Base-by-base conservation (phyloP, 2,329 filamentous ascomycete species). In the Colletotrichum ledebouriae region DNA sequence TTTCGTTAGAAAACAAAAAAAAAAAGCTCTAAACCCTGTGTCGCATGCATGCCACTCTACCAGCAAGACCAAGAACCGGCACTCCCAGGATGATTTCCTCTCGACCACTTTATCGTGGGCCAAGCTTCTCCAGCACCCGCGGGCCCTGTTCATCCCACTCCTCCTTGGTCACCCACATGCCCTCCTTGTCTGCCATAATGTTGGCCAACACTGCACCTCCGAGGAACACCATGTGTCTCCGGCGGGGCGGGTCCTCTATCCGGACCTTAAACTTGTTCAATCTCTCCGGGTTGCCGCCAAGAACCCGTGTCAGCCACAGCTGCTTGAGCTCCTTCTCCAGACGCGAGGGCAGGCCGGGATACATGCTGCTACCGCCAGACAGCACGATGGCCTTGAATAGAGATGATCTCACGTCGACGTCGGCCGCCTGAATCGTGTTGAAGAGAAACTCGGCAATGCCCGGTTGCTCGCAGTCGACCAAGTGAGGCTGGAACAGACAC, bases 291-390 rank as follows among this genome's bases (percentile, higher is more conserved):
- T 99, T 94, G 67, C 95, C 94, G 67, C 91, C 88, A 73, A 99
- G 84, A 49, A 98, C 94, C 72, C 92, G 91, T 62, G 95, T 98
- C 72, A 99, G 88, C 96, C 96, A 99, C 75, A 99, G 84, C 84
- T 99, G 96, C 87, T 99, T 99, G 75, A 99, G 84, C 82, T 99
- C 96, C 87, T 99, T 99, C 84, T 99, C 96, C 81, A 99, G 83
- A 72, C 96, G 89, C 70, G 94, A 97, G 5, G 96, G 96, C 73
- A 99, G 86, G 69, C 96, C 96, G 0, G 96, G 96, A 81, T 99
- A 99, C 96, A 99, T 99, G 89, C 93, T 97, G 85, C 93, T 97
- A 73, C 96, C 96, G 73, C 96, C 96, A 47, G 94, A 98, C 62
- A 99, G 87, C 69, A 99, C 96, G 75, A 99, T 95, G 12, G 96